Conservation (phyloP, 331 rosid genomes). For the Prunus yedoensis region DNA sequence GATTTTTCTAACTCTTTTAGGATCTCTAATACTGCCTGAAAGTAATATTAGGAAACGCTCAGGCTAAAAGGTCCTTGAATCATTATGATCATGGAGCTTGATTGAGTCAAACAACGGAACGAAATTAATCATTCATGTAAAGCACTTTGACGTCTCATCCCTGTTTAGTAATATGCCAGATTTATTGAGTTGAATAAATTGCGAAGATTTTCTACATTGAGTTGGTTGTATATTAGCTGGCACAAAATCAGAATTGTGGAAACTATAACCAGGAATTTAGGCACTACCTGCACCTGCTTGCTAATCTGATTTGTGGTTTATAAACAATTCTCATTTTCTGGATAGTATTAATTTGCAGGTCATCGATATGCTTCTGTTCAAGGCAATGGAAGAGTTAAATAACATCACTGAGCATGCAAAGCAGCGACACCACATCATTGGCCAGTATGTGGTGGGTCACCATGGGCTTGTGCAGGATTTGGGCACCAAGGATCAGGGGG, state of each 20-base stretch:
- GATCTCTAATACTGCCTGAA: not conserved
- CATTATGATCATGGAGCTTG: not conserved
- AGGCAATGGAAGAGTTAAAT: slow-evolving; percentile 81
- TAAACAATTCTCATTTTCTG: slow-evolving; percentile 14
- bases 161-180: not conserved
- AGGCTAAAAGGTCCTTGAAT: not conserved
- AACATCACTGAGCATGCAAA: slow-evolving; percentile 79
- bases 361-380: slow-evolving; percentile 89
- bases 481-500: slow-evolving; percentile 59
- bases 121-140: not conserved
- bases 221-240: not conserved
- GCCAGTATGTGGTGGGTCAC: slow-evolving; percentile 75
- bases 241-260: not conserved
- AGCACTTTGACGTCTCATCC: not conserved
- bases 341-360: slow-evolving; percentile 55
- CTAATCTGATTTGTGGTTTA: not conserved
- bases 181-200: not conserved
- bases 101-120: not conserved
- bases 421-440: slow-evolving; percentile 94
- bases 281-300: not conserved
- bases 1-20: not conserved
- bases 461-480: slow-evolving; percentile 58
- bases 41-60: not conserved
- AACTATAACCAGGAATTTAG: not conserved
- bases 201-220: not conserved